Evolutionary conservation across 768 basidiomycete species (phyloP), one percentile per base, ranked within the genome.

Genomic region (Clitopilus hobsonii): DNA sequence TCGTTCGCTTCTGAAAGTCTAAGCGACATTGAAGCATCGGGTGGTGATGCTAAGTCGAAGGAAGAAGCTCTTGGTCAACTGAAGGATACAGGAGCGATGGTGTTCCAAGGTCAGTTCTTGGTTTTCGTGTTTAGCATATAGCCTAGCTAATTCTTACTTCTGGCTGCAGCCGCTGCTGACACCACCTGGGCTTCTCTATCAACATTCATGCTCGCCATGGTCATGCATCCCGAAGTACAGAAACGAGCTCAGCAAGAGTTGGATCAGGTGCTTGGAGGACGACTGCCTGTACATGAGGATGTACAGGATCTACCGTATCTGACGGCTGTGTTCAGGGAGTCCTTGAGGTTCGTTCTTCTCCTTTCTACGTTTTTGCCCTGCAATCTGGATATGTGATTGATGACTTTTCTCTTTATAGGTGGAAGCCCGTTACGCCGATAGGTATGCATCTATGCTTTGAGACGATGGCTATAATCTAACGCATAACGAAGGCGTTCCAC

Each of bases 401-500:
- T 11, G 6, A 6, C 18, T 16, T 51, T n/a, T 22, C n/a, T 49
- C 23, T 6, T n/a, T 47, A 36, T 28, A 38, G 53, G 16, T 54
- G 53, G 53, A 23, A 41, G 16, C 38, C 53, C 14, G 53, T 45
- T 6, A 38, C 38, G 10, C 53, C 53, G 7, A 28, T 54, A 38
- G 53, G 53, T 49, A n/a, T n/a, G n/a, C n/a, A n/a, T n/a, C n/a
- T n/a, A n/a, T n/a, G n/a, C n/a, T n/a, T n/a, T n/a, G n/a, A n/a
- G n/a, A n/a, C n/a, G n/a, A n/a, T n/a, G n/a, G n/a, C n/a, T n/a
- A n/a, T n/a, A n/a, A n/a, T n/a, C n/a, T n/a, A n/a, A n/a, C n/a
- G n/a, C n/a, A n/a, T n/a, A n/a, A n/a, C n/a, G n/a, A n/a, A 61
- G 63, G 60, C 3, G 18, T 63, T 14, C 58, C 66, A 16, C 66